These are phyloP conservation scores for Globisporangium cystogenes DNA, from an alignment of 352 stramenopile genomes.

Conservation along the genomic window DNA sequence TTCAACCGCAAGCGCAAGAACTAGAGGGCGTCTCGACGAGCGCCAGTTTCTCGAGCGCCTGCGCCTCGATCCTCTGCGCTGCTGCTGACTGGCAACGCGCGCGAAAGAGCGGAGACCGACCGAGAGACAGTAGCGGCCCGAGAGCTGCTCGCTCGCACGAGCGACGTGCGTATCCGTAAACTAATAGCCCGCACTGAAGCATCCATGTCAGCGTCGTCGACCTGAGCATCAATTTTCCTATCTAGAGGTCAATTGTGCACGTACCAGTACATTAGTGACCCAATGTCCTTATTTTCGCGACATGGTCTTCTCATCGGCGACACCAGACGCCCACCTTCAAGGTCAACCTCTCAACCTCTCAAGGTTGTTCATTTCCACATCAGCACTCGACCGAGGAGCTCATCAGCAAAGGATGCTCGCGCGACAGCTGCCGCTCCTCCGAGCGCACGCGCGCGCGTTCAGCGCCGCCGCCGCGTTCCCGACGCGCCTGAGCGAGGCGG, in stretches of 20 bases:
- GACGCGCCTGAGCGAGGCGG: conserved; percentile 33
- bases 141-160: background rate
- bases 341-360: background rate
- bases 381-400: too few relatives aligned
- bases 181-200: background rate
- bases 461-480: conserved; percentile 29
- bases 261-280: too few relatives aligned
- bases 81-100: background rate
- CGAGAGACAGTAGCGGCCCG: too few relatives aligned
- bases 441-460: conserved; percentile 3
- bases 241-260: too few relatives aligned
- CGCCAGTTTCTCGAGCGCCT: background rate
- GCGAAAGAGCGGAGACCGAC: background rate
- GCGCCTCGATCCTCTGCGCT: conserved; percentile 4
- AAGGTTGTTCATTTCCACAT: conserved; percentile 6
- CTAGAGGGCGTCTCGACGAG: conserved; percentile 16
- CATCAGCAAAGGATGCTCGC: conserved; percentile 8
- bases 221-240: too few relatives aligned
- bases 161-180: background rate
- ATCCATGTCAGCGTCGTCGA: background rate
- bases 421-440: conserved; percentile 11
- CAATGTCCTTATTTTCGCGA: too few relatives aligned
- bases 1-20: conserved; percentile 83
- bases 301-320: too few relatives aligned
- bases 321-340: background rate